phyloP scores from a whole-genome alignment of 2,329 filamentous ascomycete species.

The Lachnellula occidentalis region DNA sequence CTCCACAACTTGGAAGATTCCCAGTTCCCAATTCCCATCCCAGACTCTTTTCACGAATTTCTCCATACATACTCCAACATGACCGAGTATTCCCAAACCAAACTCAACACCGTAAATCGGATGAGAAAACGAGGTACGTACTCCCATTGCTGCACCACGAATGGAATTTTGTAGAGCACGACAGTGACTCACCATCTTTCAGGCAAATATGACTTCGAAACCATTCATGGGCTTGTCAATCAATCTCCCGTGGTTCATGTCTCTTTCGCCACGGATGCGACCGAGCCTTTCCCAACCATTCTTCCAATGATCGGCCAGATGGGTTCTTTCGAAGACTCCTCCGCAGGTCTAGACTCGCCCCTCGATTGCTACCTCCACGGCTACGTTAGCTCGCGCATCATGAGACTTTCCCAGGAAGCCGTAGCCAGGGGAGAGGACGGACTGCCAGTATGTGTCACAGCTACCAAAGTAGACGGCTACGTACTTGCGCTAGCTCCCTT shows the following conservation, averaged over 20 bases:
- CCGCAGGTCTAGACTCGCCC: conserved; percentile 54
- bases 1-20: not conserved
- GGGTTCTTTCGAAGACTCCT: conserved; percentile 62
- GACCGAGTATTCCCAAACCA: not conserved
- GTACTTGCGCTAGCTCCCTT: conserved; percentile 76
- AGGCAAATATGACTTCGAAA: conserved; percentile 65
- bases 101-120: not conserved
- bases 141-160: not conserved
- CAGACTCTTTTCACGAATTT: not conserved
- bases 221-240: conserved; percentile 72
- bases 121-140: not conserved
- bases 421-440: conserved; percentile 35
- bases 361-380: conserved; percentile 79
- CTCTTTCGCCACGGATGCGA: conserved; percentile 58
- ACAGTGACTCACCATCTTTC: conserved; percentile 1
- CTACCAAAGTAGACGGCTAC: conserved; percentile 72
- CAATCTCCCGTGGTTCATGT: conserved; percentile 66
- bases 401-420: conserved; percentile 46
- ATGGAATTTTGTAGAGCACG: not conserved
- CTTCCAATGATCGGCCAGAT: conserved; percentile 84
- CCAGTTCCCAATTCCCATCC: not conserved
- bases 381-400: conserved; percentile 73
- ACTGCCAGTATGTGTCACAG: conserved; percentile 66
- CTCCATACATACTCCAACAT: not conserved
- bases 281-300: conserved; percentile 33